Base-by-base conservation (phyloP, 306 rosid species). In the Pueraria montana region DNA sequence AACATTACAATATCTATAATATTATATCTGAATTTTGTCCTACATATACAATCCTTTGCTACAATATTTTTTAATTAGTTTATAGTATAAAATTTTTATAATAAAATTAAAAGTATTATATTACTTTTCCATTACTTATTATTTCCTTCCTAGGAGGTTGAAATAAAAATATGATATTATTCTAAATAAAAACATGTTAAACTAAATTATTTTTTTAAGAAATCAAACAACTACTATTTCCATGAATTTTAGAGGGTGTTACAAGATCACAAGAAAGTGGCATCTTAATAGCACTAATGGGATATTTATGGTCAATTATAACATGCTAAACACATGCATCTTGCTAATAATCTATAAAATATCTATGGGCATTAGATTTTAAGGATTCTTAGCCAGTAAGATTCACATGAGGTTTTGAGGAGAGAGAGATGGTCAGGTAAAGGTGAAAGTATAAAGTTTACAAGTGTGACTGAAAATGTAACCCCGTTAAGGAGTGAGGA, bases 381-480 rank as follows among this genome's bases (percentile, higher is more conserved):
- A 58, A 26, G 77, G 21, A 80, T 69, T 69, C 71, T 69, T 80
- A 80, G 77, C 78, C 27, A 69, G 77, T 69, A 80, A 79, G 83
- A 79, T 8, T 79, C 9, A 11, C 21, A 52, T 0, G 34, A 46
- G 72, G 12, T 36, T 32, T 34, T 34, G 55, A 14, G n/a, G 20
- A 4, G 40, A 36, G 40, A 36, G 40, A 36, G 40, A n/a, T n/a
- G n/a, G n/a, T n/a, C n/a, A 74, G 74, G 46, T 40, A 55, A 69
- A 79, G 30, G 77, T 55, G 58, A 40, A 79, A 68, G 68, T 18
- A 66, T 34, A 66, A 79, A 79, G 82, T 48, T 46, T 14, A 38
- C 2, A 53, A 68, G 72, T 67, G 21, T 52, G 68, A 79, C 17
- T 24, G 70, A 69, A 76, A 68, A 69, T 58, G 73, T 7, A 77